A percentile compares a stretch with the other conserved stretches of the same genome.
Evolutionary conservation across 1,284 basidiomycete genomes (phyloP).

Genomic region (Ustilago esculenta): DNA sequence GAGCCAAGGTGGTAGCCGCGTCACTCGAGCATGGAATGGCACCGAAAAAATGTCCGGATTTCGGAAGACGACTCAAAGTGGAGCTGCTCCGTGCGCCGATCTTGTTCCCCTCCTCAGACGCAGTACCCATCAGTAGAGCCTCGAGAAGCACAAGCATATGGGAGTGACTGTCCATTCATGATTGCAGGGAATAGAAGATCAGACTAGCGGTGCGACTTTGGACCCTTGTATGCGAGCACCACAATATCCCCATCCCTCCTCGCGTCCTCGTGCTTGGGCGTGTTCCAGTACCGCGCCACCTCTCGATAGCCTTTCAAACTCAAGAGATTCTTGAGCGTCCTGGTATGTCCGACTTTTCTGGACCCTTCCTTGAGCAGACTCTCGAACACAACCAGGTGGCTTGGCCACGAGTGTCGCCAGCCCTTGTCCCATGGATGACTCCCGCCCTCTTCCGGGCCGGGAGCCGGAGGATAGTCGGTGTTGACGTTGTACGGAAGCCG

Average conservation of each 20-base stretch:
- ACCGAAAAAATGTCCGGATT: background rate
- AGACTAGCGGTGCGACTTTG: conserved; percentile 7
- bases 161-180: no score
- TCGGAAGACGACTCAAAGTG: conserved; percentile 5
- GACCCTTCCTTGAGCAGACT: conserved; percentile 71
- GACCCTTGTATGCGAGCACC: conserved; percentile 71
- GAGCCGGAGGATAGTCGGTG: conserved; percentile 72
- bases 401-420: conserved; percentile 82
- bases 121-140: background rate
- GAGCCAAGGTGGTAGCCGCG: background rate
- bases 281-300: conserved; percentile 75
- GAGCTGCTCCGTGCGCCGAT: conserved; percentile 13
- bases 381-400: conserved; percentile 82
- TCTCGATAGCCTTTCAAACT: conserved; percentile 75
- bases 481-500: conserved; percentile 77
- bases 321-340: conserved; percentile 69
- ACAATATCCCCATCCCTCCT: conserved; percentile 78
- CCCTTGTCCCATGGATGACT: conserved; percentile 35
- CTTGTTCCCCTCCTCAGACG: background rate
- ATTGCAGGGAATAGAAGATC: no score
- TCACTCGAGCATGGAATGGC: background rate
- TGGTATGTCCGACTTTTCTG: conserved; percentile 65
- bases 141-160: no score
- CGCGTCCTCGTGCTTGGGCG: conserved; percentile 80
- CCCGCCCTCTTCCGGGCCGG: background rate